Conservation (phyloP, 805 yeast genomes). For the Saccharomyces cerevisiae region DNA sequence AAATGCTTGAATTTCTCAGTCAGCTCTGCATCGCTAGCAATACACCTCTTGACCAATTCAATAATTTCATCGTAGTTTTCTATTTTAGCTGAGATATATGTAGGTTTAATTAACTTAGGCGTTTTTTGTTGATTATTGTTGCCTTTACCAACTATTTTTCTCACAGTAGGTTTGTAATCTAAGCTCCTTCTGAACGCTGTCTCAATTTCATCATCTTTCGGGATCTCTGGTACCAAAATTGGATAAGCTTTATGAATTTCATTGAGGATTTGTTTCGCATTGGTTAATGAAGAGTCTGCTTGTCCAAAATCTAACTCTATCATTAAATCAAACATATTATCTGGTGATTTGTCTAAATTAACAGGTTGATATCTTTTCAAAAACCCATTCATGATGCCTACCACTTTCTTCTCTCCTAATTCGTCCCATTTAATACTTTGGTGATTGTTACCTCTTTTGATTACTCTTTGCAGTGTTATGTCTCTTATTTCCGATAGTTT, state of each 20-base stretch:
- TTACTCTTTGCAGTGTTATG: slow-evolving; percentile 52
- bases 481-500: slow-evolving; percentile 37
- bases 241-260: slow-evolving; percentile 38
- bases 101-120: slow-evolving; percentile 26
- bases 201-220: slow-evolving; percentile 35
- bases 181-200: slow-evolving; percentile 47
- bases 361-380: slow-evolving; percentile 60
- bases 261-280: slow-evolving; percentile 38
- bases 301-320: slow-evolving; percentile 45
- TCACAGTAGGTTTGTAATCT: slow-evolving; percentile 44
- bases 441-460: slow-evolving; percentile 76
- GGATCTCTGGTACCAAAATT: slow-evolving; percentile 34
- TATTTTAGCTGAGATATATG: slow-evolving; percentile 41
- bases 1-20: not conserved
- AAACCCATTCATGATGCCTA: slow-evolving; percentile 66
- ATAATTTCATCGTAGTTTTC: slow-evolving; percentile 15
- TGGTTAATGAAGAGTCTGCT: slow-evolving; percentile 40
- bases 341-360: slow-evolving; percentile 43
- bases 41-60: not conserved
- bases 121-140: slow-evolving; percentile 4
- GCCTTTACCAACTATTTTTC: slow-evolving; percentile 28
- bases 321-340: slow-evolving; percentile 54
- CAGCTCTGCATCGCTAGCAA: not conserved
- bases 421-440: slow-evolving; percentile 58
- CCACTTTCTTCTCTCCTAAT: slow-evolving; percentile 42